Evolutionary conservation across 2,329 filamentous ascomycete genomes (phyloP).

Genomic region (Verticillium klebahnii): DNA sequence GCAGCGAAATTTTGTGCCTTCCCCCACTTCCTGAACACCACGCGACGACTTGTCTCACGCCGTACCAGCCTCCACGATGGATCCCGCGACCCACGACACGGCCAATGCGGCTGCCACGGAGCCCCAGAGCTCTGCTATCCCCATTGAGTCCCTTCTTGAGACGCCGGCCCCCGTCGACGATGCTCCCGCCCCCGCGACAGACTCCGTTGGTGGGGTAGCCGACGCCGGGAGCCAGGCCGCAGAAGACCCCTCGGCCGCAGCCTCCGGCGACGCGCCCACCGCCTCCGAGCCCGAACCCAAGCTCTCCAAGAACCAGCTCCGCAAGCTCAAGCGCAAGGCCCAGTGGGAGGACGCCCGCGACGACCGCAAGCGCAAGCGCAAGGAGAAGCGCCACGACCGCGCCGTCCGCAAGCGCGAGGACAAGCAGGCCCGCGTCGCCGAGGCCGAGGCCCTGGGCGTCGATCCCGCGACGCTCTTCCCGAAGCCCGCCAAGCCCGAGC

Average conservation of each 20-base stretch:
- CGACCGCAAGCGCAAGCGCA: conserved; percentile 48
- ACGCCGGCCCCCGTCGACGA: neutral
- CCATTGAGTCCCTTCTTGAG: neutral
- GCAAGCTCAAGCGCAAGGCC: conserved; percentile 68
- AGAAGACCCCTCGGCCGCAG: neutral
- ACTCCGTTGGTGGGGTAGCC: neutral
- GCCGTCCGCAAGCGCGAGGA: conserved; percentile 45
- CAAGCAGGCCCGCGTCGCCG: conserved; percentile 43
- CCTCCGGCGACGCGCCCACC: neutral
- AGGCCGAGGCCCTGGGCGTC: conserved; percentile 34
- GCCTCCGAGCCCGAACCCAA: conserved; percentile 4
- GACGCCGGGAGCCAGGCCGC: neutral
- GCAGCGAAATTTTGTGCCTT: neutral
- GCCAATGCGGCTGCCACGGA: neutral
- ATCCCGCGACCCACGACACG: neutral
- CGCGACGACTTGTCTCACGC: neutral
- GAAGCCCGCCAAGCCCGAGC: conserved; percentile 17
- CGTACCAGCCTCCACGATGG: neutral
- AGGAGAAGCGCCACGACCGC: conserved; percentile 47
- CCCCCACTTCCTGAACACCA: neutral
- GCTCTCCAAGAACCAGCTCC: conserved; percentile 82
- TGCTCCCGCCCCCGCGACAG: neutral
- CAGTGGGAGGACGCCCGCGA: conserved; percentile 72
- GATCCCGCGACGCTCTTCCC: conserved; percentile 30
- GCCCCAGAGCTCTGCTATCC: neutral